Percentiles rank a stretch among this genome's conserved stretches.
Conservation (phyloP, 2,329 filamentous ascomycete species). For the Cytospora piceicola region DNA sequence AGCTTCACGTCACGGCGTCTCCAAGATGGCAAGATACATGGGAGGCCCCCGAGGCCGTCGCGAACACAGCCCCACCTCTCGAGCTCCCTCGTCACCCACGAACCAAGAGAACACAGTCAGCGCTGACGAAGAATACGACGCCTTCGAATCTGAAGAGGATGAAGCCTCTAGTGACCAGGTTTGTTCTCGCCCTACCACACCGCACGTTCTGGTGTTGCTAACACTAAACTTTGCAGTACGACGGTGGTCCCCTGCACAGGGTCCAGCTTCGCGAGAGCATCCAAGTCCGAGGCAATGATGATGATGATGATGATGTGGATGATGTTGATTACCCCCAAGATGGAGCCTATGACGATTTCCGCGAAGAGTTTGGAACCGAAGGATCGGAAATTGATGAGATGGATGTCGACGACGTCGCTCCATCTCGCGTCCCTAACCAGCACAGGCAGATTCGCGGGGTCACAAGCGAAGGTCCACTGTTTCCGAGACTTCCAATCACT, state of each 20-base stretch:
- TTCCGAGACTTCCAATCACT: not conserved
- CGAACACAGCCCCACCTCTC: not conserved
- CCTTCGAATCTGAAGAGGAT: not conserved
- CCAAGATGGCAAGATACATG: conserved; percentile 18
- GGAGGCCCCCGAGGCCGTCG: conserved; percentile 12
- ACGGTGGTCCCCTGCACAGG: not conserved
- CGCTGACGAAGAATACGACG: not conserved
- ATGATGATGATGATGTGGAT: not conserved
- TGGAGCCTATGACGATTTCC: not conserved
- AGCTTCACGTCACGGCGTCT: not conserved
- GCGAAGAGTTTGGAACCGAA: not conserved
- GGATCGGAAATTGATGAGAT: not conserved
- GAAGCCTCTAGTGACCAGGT: not conserved
- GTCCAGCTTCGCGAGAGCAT: not conserved
- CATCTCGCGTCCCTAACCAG: not conserved
- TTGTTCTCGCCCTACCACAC: not conserved
- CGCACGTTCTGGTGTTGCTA: not conserved
- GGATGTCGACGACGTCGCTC: not conserved
- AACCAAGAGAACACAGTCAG: too few species aligned
- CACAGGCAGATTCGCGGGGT: not conserved
- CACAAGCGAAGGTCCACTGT: not conserved
- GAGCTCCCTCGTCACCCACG: not conserved
- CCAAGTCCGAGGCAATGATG: not conserved
- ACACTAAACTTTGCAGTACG: not conserved
- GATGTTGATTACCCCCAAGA: not conserved